Conservation (phyloP, 2,329 filamentous ascomycete species). For the Colletotrichum eremochloae region DNA sequence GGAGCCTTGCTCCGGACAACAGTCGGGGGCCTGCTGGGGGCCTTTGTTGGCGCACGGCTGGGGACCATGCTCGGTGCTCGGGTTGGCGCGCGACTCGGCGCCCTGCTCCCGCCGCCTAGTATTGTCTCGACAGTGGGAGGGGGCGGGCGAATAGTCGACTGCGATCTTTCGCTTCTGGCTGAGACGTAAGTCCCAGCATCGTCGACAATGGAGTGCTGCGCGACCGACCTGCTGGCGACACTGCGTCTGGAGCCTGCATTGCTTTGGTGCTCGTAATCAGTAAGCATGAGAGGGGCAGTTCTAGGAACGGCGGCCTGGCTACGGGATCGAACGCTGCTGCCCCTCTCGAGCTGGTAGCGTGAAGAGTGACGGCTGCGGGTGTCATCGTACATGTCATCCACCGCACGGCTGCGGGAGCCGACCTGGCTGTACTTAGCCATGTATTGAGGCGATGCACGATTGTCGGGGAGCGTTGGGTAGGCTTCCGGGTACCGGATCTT, state of each 20-base stretch:
- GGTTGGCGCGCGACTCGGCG: constrained; percentile 48
- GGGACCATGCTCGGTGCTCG: constrained; percentile 43
- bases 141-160: constrained; percentile 51
- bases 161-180: constrained; percentile 55
- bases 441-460: constrained; percentile 53
- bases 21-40: constrained; percentile 26
- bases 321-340: constrained; percentile 53
- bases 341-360: constrained; percentile 50
- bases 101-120: constrained; percentile 50
- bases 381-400: constrained; percentile 57
- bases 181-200: constrained; percentile 62
- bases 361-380: constrained; percentile 56
- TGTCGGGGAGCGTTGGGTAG: constrained; percentile 48
- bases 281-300: constrained; percentile 55
- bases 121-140: constrained; percentile 48
- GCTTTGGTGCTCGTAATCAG: constrained; percentile 58
- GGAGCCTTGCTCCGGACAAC: constrained; percentile 25
- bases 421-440: constrained; percentile 54
- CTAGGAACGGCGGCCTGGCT: constrained; percentile 55
- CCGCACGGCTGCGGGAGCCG: constrained; percentile 44
- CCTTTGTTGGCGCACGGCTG: constrained; percentile 35
- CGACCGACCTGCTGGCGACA: constrained; percentile 45
- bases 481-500: constrained; percentile 55
- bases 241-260: constrained; percentile 54
- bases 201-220: constrained; percentile 15